Evolutionary conservation across 352 stramenopile species (phyloP), one percentile per base, ranked within the genome.

Genomic region (Pythium apleroticum): DNA sequence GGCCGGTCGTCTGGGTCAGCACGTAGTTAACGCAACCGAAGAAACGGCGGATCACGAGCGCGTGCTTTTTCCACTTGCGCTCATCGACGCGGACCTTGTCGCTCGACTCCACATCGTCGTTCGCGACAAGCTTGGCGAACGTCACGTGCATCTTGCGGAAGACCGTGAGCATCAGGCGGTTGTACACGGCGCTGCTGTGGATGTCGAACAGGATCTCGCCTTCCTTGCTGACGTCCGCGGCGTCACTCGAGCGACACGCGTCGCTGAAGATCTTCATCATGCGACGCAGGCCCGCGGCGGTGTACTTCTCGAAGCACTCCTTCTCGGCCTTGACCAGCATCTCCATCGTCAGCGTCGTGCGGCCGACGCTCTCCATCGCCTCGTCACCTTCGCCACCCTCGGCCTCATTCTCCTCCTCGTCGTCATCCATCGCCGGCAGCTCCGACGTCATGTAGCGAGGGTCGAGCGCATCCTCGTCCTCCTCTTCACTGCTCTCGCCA

Each of bases 191-290:
- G 53, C 91, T 97, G 65, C 85, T 97, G 59, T 97, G 89, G 57
- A 99, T 97, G 43, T 92, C 81, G 78, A 96, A 99, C 57, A 81
- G 79, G 63, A 96, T 91, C 57, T 94, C 87, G 37, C 76, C 84
- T 6, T 76, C 73, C 52, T 85, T 86, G 65, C 69, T 88, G 45
- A 77, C 63, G 69, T 91, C 84, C 2, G 81, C 84, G 12, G 89
- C 80, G 71, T 98, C 89, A 52, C 89, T 95, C 31, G 97, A 89
- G 68, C 97, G 93, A 76, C 94, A 98, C 1, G 93, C 95, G 55
- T 97, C 95, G 57, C 86, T 97, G 69, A 98, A 98, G 43, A 96
- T 97, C 61, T 95, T 92, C 56, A 98, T 84, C 63, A 98, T 78
- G 22, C 87, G 89, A 72, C 90, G 93, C 53, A 99, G 70, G 17